Evolutionary conservation across 2,329 filamentous ascomycete species (phyloP).

Genomic region (Aspergillus cejpii): DNA sequence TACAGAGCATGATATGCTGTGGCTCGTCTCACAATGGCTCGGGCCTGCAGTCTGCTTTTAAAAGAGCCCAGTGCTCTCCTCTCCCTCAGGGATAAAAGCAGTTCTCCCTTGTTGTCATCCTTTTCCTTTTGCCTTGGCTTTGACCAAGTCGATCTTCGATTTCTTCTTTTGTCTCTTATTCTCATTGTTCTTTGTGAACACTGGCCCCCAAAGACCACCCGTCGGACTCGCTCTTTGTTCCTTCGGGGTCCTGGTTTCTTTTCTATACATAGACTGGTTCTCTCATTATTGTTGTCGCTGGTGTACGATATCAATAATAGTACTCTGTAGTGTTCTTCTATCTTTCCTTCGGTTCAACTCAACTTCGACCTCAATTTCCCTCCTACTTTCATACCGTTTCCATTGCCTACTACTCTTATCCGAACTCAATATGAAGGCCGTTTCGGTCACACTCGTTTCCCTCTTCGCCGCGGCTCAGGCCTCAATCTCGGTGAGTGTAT

Average conservation of each 20-base stretch:
- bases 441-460: constrained; percentile 25
- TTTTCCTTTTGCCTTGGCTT: constrained; percentile 5
- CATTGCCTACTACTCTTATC: constrained; percentile 25
- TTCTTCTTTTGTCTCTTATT: constrained; percentile 19
- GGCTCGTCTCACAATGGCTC: not conserved
- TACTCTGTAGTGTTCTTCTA: constrained; percentile 18
- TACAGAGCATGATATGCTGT: not conserved
- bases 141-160: constrained; percentile 1
- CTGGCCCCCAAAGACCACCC: constrained; percentile 24
- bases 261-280: constrained; percentile 1
- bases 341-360: constrained; percentile 25
- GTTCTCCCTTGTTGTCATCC: not conserved
- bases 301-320: constrained; percentile 16
- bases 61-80: not conserved
- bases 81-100: not conserved
- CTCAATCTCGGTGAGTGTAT: constrained; percentile 40
- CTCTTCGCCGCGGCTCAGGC: constrained; percentile 44
- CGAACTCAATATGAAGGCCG: constrained; percentile 24
- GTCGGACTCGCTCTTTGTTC: constrained; percentile 10
- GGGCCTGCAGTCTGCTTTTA: not conserved
- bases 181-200: constrained; percentile 21
- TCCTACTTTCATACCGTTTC: constrained; percentile 5
- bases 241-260: constrained; percentile 6
- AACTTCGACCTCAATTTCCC: not conserved
- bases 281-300: constrained; percentile 13